Evolutionary conservation across 148 eudicot genomes (phyloP), one percentile per base, ranked within the genome.

Genomic region (Camellia sinensis): DNA sequence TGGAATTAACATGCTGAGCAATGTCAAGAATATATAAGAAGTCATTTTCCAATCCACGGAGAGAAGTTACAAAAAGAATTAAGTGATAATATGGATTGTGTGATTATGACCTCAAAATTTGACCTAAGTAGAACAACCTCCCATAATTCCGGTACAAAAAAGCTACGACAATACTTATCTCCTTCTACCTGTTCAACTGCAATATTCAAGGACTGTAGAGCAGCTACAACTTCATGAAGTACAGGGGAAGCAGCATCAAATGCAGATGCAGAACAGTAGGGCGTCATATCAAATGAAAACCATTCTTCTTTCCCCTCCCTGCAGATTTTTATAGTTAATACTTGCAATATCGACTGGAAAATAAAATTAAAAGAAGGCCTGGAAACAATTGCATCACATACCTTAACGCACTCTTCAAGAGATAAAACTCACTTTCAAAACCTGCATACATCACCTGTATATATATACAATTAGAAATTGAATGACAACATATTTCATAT

Each of bases 391-490:
- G 65, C 41, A 37, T 17, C 53, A 78, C 81, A 82, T 87, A 93
- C 98, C 90, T 87, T 57, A 78, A 68, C 18, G 71, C 84, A 79
- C 82, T 87, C 88, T 89, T 90, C 78, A 97, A 85, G 75, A 97
- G 90, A 87, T 85, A 91, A 84, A 97, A 97, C 82, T 97, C 99
- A 82, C 73, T 91, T 83, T 97, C 99, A 79, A 97, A 97, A 60
- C 99, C 99, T 77, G 97, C 95, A 87, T 94, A 84, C 92, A 97
- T 83, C 77, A 87, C 98, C 99, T 97, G 86, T 62, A 85, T 60
- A 80, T 60, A 80, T 61, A 73, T 11, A 81, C 71, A 82, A 21
- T 71, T 53, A 60, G 64, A 62, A 37, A 61, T 84, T 62, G 73
- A 71, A 76, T 44, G 70, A 79, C 13, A 61, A 79, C 40, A 65